Base-by-base conservation (phyloP, 331 rosid genomes). In the Pyrus hybrid region DNA sequence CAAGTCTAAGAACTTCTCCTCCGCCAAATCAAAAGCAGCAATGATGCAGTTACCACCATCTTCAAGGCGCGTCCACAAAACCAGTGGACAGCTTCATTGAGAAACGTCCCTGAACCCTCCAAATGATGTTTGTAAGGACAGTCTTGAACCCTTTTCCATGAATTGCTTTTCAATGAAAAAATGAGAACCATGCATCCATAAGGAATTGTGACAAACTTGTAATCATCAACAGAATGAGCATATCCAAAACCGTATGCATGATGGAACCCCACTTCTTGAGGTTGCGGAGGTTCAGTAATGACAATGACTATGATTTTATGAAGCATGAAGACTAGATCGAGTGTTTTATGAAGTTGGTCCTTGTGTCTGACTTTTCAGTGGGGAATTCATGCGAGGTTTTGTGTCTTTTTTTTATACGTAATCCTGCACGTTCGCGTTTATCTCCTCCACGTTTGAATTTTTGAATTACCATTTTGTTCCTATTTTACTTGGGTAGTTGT, bases 241-340 rank as follows among this genome's bases (percentile, higher is more conserved):
- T 23, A 72, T 22, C 67, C 76, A 72, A 72, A 72, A 57, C 76
- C 22, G 18, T 72, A 63, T 58, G 62, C 35, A 57, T 72, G 56
- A 58, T 30, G 25, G 22, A 26, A 62, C 29, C 12, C 12, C 2
- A 11, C 21, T 56, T 21, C 51, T 6, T 56, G 30, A 13, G 67
- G 49, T 58, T 58, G 29, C 23, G 64, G 64, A n/a, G 53, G 66
- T n/a, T n/a, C n/a, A n/a, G n/a, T n/a, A 45, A 45, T 13, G 51
- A 45, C 17, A 1, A 13, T 45, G 51, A 45, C 51, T 45, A 13
- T 4, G 51, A 45, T 45, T 45, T 45, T 37, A 37, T 37, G 45
- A 37, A 37, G 45, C 45, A 9, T 37, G 8, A 37, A 37, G 13
- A 8, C 45, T 9, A 9, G 45, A 37, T 37, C 4, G 8, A 37